Evolutionary conservation across 345 rosid species (phyloP), one percentile per base, ranked within the genome.

Genomic region (Orychophragmus violaceus): DNA sequence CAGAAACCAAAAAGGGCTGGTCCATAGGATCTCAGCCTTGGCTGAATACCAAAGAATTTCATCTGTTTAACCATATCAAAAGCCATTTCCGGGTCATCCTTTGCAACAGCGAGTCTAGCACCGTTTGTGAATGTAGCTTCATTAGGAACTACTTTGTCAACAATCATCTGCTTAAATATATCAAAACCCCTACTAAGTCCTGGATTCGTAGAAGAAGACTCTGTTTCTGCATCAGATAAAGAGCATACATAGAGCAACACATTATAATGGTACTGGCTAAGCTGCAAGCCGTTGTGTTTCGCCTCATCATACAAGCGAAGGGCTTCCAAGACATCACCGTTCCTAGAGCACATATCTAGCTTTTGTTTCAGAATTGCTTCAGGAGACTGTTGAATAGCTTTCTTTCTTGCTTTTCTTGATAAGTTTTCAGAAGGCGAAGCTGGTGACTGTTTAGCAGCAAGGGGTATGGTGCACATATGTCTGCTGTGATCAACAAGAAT

Each of bases 21-120:
- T 64, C 88, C 96, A 52, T 94, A 94, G 0, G 97, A 90, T 81
- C 99, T 84, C 76, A 94, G 63, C 72, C 68, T 84, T 1, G 99
- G 96, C 28, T 78, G 78, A 55, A 94, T 82, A 68, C 85, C 85
- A 50, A 74, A 81, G 55, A 62, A 46, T 72, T 82, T 81, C 99
- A 90, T 94, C 68, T 84, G 84, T 80, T 87, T 87, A 18, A 94
- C 84, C 82, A 90, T 77, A 66, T 88, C 85, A 32, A 94, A 90
- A 44, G 99, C 97, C 97, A 85, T 85, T 7, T 88, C 89, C 3
- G 87, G 95, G 76, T 90, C 97, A 58, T 88, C 96, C 72, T 69
- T 54, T 10, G 85, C 91, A 59, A 79, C 83, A 7, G 96, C 96
- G 50, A 94, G 71, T 65, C 96, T 88, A 14, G 96, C 95, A 32